Conservation (phyloP, 2,329 filamentous ascomycete genomes). For the Thelonectria discophora region DNA sequence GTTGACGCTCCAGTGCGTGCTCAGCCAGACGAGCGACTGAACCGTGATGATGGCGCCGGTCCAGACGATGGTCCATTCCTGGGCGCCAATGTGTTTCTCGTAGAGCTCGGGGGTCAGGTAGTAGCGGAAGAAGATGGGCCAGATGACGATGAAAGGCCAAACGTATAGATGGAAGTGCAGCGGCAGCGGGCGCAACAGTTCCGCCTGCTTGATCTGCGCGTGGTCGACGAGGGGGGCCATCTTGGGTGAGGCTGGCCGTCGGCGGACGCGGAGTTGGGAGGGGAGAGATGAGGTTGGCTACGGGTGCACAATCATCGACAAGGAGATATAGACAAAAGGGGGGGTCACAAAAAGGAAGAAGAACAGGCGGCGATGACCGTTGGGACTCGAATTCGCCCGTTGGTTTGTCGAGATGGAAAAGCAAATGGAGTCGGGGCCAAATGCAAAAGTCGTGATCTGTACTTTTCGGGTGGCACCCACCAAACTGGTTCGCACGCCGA, state of each 20-base stretch:
- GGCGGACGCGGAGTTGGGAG: slow-evolving; percentile 15
- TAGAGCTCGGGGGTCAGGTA: slow-evolving; percentile 87
- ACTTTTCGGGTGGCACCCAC: slow-evolving; percentile 36
- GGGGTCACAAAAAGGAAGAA: background rate
- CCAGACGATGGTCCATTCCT: slow-evolving; percentile 99
- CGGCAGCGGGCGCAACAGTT: slow-evolving; percentile 87
- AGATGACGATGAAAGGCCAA: slow-evolving; percentile 91
- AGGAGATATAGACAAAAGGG: background rate
- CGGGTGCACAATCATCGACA: slow-evolving; percentile 17
- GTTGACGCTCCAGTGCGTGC: slow-evolving; percentile 97
- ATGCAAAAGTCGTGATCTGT: slow-evolving; percentile 41
- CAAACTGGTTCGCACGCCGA: slow-evolving; percentile 15
- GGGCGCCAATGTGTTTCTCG: slow-evolving; percentile 88
- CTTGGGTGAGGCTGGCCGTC: slow-evolving; percentile 29
- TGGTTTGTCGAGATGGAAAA: slow-evolving; percentile 9
- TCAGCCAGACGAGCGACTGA: slow-evolving; percentile 91
- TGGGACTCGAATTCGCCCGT: slow-evolving; percentile 5
- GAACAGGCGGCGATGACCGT: slow-evolving; percentile 2
- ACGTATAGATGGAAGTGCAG: slow-evolving; percentile 85
- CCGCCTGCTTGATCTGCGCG: slow-evolving; percentile 85
- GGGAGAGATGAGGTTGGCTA: slow-evolving; percentile 1
- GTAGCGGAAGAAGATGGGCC: slow-evolving; percentile 90
- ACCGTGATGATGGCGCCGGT: slow-evolving; percentile 85
- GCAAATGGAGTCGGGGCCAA: slow-evolving; percentile 16
- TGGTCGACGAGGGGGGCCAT: slow-evolving; percentile 91